Base-by-base conservation (phyloP, 2,329 filamentous ascomycete genomes). In the Emmonsia crescens region DNA sequence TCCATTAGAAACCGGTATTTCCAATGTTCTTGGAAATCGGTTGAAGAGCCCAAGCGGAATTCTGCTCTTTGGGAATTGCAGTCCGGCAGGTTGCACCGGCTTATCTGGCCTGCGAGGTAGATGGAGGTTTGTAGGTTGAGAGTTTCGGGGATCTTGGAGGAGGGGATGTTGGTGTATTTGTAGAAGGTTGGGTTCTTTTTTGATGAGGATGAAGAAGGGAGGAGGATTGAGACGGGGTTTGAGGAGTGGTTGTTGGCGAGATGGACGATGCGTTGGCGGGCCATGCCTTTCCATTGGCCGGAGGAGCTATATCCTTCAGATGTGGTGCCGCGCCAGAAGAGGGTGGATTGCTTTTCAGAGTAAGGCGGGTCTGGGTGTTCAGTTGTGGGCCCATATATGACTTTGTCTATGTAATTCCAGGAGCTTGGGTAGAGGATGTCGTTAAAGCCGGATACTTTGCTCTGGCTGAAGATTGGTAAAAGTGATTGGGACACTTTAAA, bases 281-380 rank as follows among this genome's bases (percentile, higher is more conserved):
- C 84, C 87, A 81, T 89, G 76, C 75, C 88, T 77, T 75, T 84
- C 87, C 75, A 92, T 66, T 72, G 81, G 65, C 75, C 85, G 70
- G 67, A 79, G 65, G 70, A 76, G 71, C 78, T 75, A 64, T 78
- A 70, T 68, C 81, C 76, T 72, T 85, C 82, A 3, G 81, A 82
- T 2, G 87, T 84, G 12, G 80, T 79, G n/a, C 87, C 88, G 58
- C 89, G 85, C 89, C 89, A 95, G 73, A 88, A 88, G 3, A 93
- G 77, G 0, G 78, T 77, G 64, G 86, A 82, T 52, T 82, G 77
- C 68, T 91, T 91, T 56, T 85, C 76, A 0, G 75, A 68, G 64
- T 89, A 92, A 0, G 74, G 71, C 5, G 71, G 71, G 65, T 86
- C 83, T 0, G 80, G 81, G 57, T 77, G 72, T 5, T 77, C 77